Conservation (phyloP, 2,329 filamentous ascomycete genomes). For the Beauveria sp. region DNA sequence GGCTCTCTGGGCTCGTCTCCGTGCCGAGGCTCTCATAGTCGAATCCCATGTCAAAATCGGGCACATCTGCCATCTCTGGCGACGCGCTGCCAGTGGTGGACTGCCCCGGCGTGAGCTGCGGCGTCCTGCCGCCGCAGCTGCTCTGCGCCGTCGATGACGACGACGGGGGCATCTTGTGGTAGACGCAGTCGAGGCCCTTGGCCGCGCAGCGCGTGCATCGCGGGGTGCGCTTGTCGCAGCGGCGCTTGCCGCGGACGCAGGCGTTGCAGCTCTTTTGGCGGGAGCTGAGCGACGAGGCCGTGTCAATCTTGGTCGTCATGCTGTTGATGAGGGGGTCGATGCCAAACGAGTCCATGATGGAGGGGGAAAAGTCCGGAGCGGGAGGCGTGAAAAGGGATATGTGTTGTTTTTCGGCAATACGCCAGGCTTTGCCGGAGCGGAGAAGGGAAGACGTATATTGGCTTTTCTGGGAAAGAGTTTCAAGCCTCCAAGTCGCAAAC, state of each 20-base stretch:
- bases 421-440: no score
- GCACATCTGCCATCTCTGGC: constrained; percentile 17
- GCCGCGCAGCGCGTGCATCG: constrained; percentile 35
- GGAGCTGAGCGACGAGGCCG: constrained; percentile 31
- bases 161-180: constrained; percentile 28
- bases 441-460: background rate
- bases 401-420: no score
- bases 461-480: no score
- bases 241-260: constrained; percentile 39
- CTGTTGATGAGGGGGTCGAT: constrained; percentile 17
- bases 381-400: background rate
- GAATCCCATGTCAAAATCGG: constrained; percentile 31
- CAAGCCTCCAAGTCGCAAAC: no score
- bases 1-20: constrained; percentile 23
- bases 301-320: constrained; percentile 18
- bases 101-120: background rate
- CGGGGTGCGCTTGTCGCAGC: constrained; percentile 39
- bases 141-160: background rate
- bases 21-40: constrained; percentile 26
- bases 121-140: background rate
- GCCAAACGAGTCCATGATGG: constrained; percentile 6
- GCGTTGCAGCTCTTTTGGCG: constrained; percentile 43
- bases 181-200: constrained; percentile 35
- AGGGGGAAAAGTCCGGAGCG: background rate
- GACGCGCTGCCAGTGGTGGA: constrained; percentile 5